Evolutionary conservation across 208 protist genomes (phyloP).

Genomic region (Trypanosoma avium): DNA sequence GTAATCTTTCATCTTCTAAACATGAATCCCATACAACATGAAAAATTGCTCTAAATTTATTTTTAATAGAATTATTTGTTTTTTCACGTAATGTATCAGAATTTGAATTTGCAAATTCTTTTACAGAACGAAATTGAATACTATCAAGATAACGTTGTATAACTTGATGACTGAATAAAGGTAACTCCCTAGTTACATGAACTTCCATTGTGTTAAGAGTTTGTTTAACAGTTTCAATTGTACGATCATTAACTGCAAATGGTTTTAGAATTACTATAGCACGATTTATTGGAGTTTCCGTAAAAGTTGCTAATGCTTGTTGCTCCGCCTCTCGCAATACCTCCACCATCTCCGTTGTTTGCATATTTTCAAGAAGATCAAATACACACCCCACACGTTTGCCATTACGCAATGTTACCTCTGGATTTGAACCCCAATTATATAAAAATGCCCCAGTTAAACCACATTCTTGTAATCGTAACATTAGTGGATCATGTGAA

Average conservation of each 20-base stretch:
- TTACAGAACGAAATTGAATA: constrained; percentile 20
- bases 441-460: constrained; percentile 43
- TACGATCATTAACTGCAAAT: constrained; percentile 29
- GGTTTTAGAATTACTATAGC: constrained; percentile 67
- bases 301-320: constrained; percentile 17
- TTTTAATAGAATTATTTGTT: constrained; percentile 26
- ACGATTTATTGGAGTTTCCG: constrained; percentile 31
- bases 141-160: constrained; percentile 28
- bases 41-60: constrained; percentile 35
- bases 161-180: constrained; percentile 36
- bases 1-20: constrained; percentile 24
- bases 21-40: constrained; percentile 23
- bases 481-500: constrained; percentile 33
- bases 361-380: constrained; percentile 43
- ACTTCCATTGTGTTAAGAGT: constrained; percentile 31
- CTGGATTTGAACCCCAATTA: constrained; percentile 32
- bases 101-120: constrained; percentile 11
- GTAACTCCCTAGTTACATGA: constrained; percentile 27
- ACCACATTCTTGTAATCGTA: constrained; percentile 33
- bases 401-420: constrained; percentile 18
- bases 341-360: constrained; percentile 42
- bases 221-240: constrained; percentile 33
- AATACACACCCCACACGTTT: constrained; percentile 22
- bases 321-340: constrained; percentile 37
- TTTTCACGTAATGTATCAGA: constrained; percentile 25